A percentile compares a stretch with the other conserved stretches of the same genome.
Conservation (phyloP, 2,329 filamentous ascomycete species). For the Mollisiaceae sp. region DNA sequence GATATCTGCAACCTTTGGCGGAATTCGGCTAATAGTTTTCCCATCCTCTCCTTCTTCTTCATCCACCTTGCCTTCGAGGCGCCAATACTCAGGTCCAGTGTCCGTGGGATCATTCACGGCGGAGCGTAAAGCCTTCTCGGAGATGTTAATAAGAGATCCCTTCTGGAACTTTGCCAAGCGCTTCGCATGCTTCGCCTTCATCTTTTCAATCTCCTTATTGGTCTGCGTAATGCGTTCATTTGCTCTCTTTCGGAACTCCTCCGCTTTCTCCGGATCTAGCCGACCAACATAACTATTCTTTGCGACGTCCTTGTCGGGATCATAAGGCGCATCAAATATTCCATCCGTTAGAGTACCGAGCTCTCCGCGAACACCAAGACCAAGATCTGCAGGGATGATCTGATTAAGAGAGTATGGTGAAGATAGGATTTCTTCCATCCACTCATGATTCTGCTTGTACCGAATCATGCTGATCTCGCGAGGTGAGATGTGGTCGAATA, state of each 20-base stretch:
- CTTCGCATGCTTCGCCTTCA: slow-evolving; percentile 80
- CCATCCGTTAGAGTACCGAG: slow-evolving; percentile 81
- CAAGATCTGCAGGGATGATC: slow-evolving; percentile 86
- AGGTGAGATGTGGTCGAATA: slow-evolving; percentile 88
- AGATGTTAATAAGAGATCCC: slow-evolving; percentile 70
- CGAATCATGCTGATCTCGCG: slow-evolving; percentile 85
- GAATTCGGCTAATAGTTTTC: slow-evolving; percentile 39
- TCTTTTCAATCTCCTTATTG: slow-evolving; percentile 80
- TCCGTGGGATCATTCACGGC: slow-evolving; percentile 61
- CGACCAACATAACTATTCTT: slow-evolving; percentile 68
- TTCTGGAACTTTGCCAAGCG: slow-evolving; percentile 76
- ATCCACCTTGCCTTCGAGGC: slow-evolving; percentile 62
- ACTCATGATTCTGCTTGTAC: slow-evolving; percentile 95
- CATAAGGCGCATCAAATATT: slow-evolving; percentile 73
- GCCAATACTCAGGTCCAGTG: slow-evolving; percentile 64
- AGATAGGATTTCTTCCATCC: slow-evolving; percentile 97
- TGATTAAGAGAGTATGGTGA: slow-evolving; percentile 87
- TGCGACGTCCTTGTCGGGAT: slow-evolving; percentile 50
- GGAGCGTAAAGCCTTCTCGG: slow-evolving; percentile 76
- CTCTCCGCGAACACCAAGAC: slow-evolving; percentile 83
- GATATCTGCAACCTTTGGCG: slow-evolving; percentile 69
- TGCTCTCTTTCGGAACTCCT: slow-evolving; percentile 83
- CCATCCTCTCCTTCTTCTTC: slow-evolving; percentile 52
- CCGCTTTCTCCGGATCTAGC: slow-evolving; percentile 76
- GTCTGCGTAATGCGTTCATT: slow-evolving; percentile 73